Percentiles rank a stretch among this genome's conserved stretches.
Conservation (phyloP, 768 basidiomycete species). For the Boletus sp. region DNA sequence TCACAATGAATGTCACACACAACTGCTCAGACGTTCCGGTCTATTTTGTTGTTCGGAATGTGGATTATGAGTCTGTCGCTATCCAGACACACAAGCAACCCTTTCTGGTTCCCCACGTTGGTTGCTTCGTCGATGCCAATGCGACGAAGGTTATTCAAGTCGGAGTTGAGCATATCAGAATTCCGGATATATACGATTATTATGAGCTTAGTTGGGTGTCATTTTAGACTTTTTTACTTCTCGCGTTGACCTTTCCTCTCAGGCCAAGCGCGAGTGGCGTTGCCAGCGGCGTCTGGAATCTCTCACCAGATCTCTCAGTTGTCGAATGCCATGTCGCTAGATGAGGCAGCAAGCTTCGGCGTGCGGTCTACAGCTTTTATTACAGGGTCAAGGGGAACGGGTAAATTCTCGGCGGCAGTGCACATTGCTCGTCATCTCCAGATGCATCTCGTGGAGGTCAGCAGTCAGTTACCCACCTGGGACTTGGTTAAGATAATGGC, state of each 20-base stretch:
- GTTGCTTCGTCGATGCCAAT: constrained; percentile 77
- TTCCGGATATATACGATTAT: constrained; percentile 52
- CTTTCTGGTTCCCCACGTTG: constrained; percentile 63
- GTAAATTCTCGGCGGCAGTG: constrained; percentile 67
- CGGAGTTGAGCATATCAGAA: constrained; percentile 66
- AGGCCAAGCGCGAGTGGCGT: constrained; percentile 13
- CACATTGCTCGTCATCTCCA: constrained; percentile 61
- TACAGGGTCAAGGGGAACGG: constrained; percentile 75
- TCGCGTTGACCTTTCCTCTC: constrained; percentile 12
- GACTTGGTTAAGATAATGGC: background rate
- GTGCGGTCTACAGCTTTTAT: constrained; percentile 71
- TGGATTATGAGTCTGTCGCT: constrained; percentile 61
- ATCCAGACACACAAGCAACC: constrained; percentile 43
- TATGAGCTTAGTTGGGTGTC: constrained; percentile 45
- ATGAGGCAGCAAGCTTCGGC: constrained; percentile 54
- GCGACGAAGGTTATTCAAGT: constrained; percentile 75
- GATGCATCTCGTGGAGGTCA: constrained; percentile 76
- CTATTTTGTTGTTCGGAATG: constrained; percentile 75
- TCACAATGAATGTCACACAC: background rate
- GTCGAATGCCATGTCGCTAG: constrained; percentile 54
- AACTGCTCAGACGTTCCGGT: constrained; percentile 44
- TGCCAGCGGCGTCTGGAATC: constrained; percentile 26
- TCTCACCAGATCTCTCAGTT: constrained; percentile 53
- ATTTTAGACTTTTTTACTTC: background rate
- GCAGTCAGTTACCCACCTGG: background rate